Base-by-base conservation (phyloP, 1,139 yeast species). In the Blastobotrys apis region DNA sequence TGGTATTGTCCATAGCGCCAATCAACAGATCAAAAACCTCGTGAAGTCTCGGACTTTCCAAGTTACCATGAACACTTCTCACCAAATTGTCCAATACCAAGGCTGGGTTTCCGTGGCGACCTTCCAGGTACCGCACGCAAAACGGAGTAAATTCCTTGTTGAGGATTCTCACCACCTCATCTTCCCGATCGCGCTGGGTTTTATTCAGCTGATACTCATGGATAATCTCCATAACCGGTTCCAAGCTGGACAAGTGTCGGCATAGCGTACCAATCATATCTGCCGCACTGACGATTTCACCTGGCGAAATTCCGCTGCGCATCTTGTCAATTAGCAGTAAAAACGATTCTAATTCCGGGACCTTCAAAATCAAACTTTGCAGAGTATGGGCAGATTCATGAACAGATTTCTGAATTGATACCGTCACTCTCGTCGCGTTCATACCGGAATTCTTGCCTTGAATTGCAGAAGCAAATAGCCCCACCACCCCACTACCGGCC, bases 311-410 rank as follows among this genome's bases (percentile, higher is more conserved):
- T 10, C 38, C 38, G 19, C 10, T 16, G 3, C 17, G 12, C 25
- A 37, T 19, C 5, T 5, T 16, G 6, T 22, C 5, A 22, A 37
- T 16, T 9, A 37, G 32, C 16, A n/a, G 34, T n/a, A 37, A 4
- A 9, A 37, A 17, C n/a, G 40, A n/a, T 4, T n/a, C 25, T 16
- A 37, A 25, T 17, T 26, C 17, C 10, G 40, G 40, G 17, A 15
- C 23, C 15, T 30, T 13, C 17, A 19, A 10, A n/a, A 5, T 27
- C 12, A 37, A 19, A 9, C 34, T 25, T 15, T 37, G 33, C 26
- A 23, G 26, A 6, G 6, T 10, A 6, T 10, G 26, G 26, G 26
- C 26, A 6, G 6, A 10, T 23, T 23, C 26, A 6, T 23, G 9
- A 6, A 23, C 26, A n/a, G n/a, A n/a, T n/a, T n/a, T n/a, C n/a